Evolutionary conservation across 495 filamentous ascomycete species (phyloP), one percentile per base, ranked within the genome.

Genomic region (Penicillium roqueforti): DNA sequence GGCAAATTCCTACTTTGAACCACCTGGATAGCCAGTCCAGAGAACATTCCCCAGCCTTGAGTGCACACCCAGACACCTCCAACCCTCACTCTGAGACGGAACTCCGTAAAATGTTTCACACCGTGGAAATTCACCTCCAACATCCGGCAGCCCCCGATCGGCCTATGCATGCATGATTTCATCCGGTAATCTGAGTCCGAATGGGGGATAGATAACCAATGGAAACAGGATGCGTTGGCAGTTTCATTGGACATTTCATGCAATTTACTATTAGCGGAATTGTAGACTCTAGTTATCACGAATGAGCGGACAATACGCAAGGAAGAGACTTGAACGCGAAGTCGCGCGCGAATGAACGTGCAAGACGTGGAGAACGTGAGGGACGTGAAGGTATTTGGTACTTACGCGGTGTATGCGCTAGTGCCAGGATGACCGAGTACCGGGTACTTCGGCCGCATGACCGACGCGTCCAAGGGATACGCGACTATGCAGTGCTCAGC

Each of bases 381-480:
- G 29, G 42, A 43, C 31, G 55, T 49, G 25, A n/a, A 48, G 29
- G 55, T 58, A 53, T 28, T 36, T 14, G 25, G n/a, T 58, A 52
- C 50, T 52, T 43, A 32, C 38, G 39, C 38, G 38, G 11, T 26
- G 19, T 31, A 31, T 32, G 9, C 20, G 31, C 18, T 19, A 18
- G 26, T 20, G 39, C 14, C 39, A 29, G 18, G 14, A 44, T 32
- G 39, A n/a, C 20, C 28, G 29, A 44, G 50, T 52, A 52, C 40
- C 40, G 28, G 29, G 40, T 52, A 52, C 50, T 44, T 52, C 0
- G 5, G 20, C 10, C 26, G 25, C 42, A n/a, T 47, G 43, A 45
- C 20, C 9, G 50, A 52, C 50, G 50, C 50, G 50, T 52, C 22
- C 28, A 44, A 52, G 50, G 50, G 50, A 52, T 52, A 20, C 48